Conservation (phyloP, 768 basidiomycete genomes). For the Crucibulum laeve region DNA sequence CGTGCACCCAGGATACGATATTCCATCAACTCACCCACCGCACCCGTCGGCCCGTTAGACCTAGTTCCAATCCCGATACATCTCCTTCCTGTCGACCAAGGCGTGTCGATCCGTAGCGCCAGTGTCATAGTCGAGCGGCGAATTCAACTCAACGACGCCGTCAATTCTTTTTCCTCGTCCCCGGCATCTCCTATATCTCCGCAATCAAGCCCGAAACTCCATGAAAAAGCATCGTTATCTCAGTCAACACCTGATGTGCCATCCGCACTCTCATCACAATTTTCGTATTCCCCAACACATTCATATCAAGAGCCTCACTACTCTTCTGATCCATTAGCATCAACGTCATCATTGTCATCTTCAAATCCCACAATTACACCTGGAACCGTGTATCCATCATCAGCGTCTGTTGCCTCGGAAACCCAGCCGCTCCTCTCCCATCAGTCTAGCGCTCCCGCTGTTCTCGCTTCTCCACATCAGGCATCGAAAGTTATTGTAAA, state of each 20-base stretch:
- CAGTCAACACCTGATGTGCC: constrained; percentile 9
- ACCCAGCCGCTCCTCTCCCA: constrained; percentile 21
- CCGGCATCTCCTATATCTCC: constrained; percentile 17
- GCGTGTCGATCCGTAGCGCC: constrained; percentile 55
- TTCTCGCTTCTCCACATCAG: constrained; percentile 13
- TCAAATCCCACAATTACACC: constrained; percentile 40
- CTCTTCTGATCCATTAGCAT: constrained; percentile 8
- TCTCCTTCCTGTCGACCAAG: constrained; percentile 56
- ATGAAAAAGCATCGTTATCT: not conserved
- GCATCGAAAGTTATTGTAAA: constrained; percentile 41
- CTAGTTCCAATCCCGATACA: constrained; percentile 62
- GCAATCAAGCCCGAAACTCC: not conserved
- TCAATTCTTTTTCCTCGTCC: constrained; percentile 13
- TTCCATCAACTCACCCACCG: constrained; percentile 46
- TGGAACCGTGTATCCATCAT: constrained; percentile 26
- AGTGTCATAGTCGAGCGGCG: constrained; percentile 68
- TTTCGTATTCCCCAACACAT: constrained; percentile 20
- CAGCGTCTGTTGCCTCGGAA: constrained; percentile 22
- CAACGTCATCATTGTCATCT: constrained; percentile 23
- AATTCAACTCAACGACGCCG: constrained; percentile 50
- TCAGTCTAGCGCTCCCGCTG: constrained; percentile 12
- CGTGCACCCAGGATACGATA: constrained; percentile 60
- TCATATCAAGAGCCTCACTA: constrained; percentile 16
- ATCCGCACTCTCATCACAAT: constrained; percentile 26
- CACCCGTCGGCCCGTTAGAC: constrained; percentile 69